Percentiles rank a stretch among this genome's conserved stretches.
Conservation (phyloP, 306 rosid species). For the Potentilla sterilis region DNA sequence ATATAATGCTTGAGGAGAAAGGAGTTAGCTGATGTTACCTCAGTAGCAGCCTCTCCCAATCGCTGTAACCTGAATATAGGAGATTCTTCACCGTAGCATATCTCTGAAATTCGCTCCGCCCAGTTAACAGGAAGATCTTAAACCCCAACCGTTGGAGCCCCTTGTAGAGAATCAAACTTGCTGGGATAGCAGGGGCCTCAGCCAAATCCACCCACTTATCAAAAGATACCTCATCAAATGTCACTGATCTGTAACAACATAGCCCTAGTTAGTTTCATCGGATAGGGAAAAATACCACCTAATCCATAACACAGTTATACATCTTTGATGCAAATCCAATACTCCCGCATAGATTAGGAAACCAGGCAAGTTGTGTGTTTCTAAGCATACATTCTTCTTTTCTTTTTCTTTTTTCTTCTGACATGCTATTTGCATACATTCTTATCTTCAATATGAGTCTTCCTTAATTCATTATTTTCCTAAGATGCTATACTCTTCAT, state of each 20-base stretch:
- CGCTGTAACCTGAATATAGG: constrained; percentile 43
- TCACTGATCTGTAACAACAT: constrained; percentile 39
- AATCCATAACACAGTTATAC: background rate
- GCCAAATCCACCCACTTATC: constrained; percentile 69
- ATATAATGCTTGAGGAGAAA: background rate
- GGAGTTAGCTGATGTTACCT: constrained; percentile 42
- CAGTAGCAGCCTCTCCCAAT: constrained; percentile 76
- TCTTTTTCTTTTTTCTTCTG: too few relatives aligned
- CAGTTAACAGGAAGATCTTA: constrained; percentile 66
- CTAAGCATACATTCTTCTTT: too few relatives aligned
- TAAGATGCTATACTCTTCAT: too few relatives aligned
- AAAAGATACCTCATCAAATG: constrained; percentile 50
- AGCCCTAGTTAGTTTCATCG: background rate
- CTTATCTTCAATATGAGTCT: too few relatives aligned
- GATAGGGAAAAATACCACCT: background rate
- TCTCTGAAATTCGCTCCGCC: constrained; percentile 71
- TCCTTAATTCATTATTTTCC: too few relatives aligned
- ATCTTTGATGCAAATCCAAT: background rate
- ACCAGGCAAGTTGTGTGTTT: too few relatives aligned
- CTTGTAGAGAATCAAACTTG: constrained; percentile 57
- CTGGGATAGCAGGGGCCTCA: constrained; percentile 62
- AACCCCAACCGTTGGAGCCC: constrained; percentile 53
- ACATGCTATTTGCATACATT: too few relatives aligned
- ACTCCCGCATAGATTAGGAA: background rate
- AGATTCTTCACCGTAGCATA: constrained; percentile 58